These are phyloP conservation scores for Podospora australis DNA, from an alignment of 495 filamentous ascomycete species.

Conservation along the genomic window DNA sequence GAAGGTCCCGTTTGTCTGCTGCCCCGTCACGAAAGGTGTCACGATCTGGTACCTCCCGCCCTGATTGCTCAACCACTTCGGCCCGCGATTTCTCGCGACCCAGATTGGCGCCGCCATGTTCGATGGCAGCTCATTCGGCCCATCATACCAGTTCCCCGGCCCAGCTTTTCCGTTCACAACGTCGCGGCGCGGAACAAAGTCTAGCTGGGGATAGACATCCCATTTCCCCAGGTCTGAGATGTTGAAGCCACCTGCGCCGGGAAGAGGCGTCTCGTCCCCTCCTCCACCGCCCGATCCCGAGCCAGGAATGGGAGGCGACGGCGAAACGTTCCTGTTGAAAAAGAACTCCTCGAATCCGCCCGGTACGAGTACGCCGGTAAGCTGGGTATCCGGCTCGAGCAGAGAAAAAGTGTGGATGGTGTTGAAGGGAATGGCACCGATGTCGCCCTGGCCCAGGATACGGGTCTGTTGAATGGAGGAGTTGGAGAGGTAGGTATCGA, in stretches of 20 bases:
- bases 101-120: constrained; percentile 30
- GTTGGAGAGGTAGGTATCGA: constrained; percentile 6
- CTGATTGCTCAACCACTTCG: constrained; percentile 32
- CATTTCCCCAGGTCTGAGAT: constrained; percentile 25
- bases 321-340: not conserved
- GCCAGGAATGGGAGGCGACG: not conserved
- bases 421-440: constrained; percentile 34
- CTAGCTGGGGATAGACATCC: constrained; percentile 38
- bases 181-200: constrained; percentile 32
- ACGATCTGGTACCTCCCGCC: constrained; percentile 35
- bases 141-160: constrained; percentile 26
- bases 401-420: constrained; percentile 43
- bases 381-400: constrained; percentile 40
- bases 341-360: constrained; percentile 38
- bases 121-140: constrained; percentile 23
- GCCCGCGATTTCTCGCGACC: constrained; percentile 37
- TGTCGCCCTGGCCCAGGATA: constrained; percentile 34
- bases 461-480: constrained; percentile 27
- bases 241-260: constrained; percentile 9
- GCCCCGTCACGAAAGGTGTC: constrained; percentile 34
- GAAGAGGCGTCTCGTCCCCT: not conserved
- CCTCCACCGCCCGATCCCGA: not conserved
- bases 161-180: constrained; percentile 29
- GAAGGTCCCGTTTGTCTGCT: constrained; percentile 30
- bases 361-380: constrained; percentile 38